Percentiles rank a stretch among this genome's conserved stretches.
phyloP scores from a whole-genome alignment of 208 protist species.

The Trypanosoma lewisi region DNA sequence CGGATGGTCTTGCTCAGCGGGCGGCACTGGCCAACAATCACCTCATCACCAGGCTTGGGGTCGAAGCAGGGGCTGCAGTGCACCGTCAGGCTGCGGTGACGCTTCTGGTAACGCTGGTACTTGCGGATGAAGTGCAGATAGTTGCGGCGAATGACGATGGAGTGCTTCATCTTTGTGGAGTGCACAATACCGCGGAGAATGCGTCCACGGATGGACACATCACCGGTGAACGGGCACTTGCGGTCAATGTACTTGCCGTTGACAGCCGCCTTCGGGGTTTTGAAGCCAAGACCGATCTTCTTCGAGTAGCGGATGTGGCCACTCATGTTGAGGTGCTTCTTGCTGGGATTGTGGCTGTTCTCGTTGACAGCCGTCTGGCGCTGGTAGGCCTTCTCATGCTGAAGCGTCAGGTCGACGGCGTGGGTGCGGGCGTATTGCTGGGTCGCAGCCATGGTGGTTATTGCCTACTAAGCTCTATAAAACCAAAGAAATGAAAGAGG shows the following conservation, averaged over 20 bases:
- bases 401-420: constrained; percentile 82
- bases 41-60: constrained; percentile 97
- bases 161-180: constrained; percentile 99
- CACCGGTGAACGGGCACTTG: constrained; percentile 99
- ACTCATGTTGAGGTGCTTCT: constrained; percentile 61
- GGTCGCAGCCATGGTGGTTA: constrained; percentile 11
- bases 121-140: constrained; percentile 99
- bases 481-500: constrained; percentile 19
- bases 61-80: constrained; percentile 99
- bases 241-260: constrained; percentile 99
- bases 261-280: constrained; percentile 97
- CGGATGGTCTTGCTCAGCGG: constrained; percentile 99
- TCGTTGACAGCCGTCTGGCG: constrained; percentile 90
- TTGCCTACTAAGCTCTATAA: constrained; percentile 19
- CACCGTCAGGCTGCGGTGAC: constrained; percentile 98
- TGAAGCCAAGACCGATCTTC: constrained; percentile 99
- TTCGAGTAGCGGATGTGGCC: constrained; percentile 94
- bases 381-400: constrained; percentile 92
- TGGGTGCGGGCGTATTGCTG: constrained; percentile 71
- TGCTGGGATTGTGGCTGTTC: constrained; percentile 68
- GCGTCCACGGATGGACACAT: constrained; percentile 99
- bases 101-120: constrained; percentile 99
- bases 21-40: constrained; percentile 99
- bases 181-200: constrained; percentile 98
- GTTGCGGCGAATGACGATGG: constrained; percentile 98